Evolutionary conservation across 106 monocot species (phyloP).

Genomic region (Hemerocallis citrina): DNA sequence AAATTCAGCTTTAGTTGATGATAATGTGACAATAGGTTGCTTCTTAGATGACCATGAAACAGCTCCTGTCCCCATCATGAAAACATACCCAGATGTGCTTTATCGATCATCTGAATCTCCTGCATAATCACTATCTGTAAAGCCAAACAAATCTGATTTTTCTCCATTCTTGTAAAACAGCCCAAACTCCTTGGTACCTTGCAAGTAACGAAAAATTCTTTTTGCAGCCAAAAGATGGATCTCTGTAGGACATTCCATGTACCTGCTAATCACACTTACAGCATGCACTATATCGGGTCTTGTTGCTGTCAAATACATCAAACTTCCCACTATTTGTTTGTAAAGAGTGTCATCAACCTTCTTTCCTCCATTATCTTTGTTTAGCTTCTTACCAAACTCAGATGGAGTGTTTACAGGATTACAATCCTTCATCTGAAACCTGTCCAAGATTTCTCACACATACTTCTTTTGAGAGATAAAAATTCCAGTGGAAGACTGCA

Average conservation of each 20-base stretch:
- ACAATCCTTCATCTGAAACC: conserved; percentile 13
- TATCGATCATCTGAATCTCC: conserved; percentile 10
- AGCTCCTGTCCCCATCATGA: conserved; percentile 1
- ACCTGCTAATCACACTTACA: conserved; percentile 13
- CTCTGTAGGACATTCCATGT: conserved; percentile 10
- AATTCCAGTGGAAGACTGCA: conserved; percentile 5
- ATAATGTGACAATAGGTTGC: conserved; percentile 5
- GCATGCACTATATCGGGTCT: conserved; percentile 25
- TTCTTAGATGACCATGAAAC: conserved; percentile 16
- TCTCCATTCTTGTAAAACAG: conserved; percentile 15
- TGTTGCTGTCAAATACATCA: conserved; percentile 22
- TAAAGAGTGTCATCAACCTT: conserved; percentile 16
- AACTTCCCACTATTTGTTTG: conserved; percentile 21
- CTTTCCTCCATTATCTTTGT: conserved; percentile 8
- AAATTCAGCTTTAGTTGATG: conserved; percentile 9
- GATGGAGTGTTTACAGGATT: conserved; percentile 13
- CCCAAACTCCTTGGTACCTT: conserved; percentile 17
- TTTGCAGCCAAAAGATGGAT: conserved; percentile 15
- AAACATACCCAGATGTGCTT: conserved; percentile 10
- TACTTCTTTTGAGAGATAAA: conserved; percentile 21
- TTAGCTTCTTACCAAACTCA: conserved; percentile 8
- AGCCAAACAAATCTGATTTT: conserved; percentile 12
- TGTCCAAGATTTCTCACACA: conserved; percentile 8
- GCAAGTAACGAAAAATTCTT: conserved; percentile 13
- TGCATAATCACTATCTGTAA: conserved; percentile 17